A percentile compares a stretch with the other conserved stretches of the same genome.
Evolutionary conservation across 306 rosid species (phyloP).

Genomic region (Prinsepia uniflora): DNA sequence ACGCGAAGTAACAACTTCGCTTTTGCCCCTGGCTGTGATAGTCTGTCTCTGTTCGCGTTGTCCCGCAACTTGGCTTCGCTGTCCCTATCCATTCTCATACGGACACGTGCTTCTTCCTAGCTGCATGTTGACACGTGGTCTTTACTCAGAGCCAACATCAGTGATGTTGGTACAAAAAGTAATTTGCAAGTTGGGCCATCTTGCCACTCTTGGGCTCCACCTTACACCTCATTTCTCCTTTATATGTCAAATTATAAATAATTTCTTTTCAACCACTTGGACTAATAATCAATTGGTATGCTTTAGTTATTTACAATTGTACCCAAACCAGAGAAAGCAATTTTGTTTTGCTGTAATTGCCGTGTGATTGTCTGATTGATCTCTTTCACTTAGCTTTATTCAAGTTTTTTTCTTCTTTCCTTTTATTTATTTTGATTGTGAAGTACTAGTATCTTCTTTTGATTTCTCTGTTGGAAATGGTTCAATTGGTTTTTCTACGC

Average conservation of each 20-base stretch:
- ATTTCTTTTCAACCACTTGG: too few species aligned
- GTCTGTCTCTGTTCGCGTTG: constrained; percentile 13
- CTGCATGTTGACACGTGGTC: constrained; percentile 28
- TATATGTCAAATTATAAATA: not conserved
- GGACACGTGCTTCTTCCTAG: not conserved
- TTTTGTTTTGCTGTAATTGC: too few species aligned
- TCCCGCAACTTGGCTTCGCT: constrained; percentile 29
- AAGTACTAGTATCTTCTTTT: too few species aligned
- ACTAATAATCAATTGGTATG: too few species aligned
- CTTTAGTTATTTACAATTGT: too few species aligned
- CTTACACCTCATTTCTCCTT: not conserved
- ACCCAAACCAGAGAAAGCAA: too few species aligned
- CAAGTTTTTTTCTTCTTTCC: too few species aligned
- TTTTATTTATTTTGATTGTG: too few species aligned
- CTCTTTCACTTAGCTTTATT: too few species aligned
- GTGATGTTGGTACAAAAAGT: not conserved
- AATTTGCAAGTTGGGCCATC: constrained; percentile 27
- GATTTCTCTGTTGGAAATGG: too few species aligned
- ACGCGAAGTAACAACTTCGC: constrained; percentile 2
- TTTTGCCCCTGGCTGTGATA: not conserved
- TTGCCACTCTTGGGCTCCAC: constrained; percentile 16
- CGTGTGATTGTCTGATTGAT: too few species aligned
- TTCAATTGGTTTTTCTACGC: too few species aligned
- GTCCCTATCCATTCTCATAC: not conserved
- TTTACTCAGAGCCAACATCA: not conserved